A percentile compares a stretch with the other conserved stretches of the same genome.
Conservation (phyloP, 305 asterid genomes). For the Stenogyne calaminthoides region DNA sequence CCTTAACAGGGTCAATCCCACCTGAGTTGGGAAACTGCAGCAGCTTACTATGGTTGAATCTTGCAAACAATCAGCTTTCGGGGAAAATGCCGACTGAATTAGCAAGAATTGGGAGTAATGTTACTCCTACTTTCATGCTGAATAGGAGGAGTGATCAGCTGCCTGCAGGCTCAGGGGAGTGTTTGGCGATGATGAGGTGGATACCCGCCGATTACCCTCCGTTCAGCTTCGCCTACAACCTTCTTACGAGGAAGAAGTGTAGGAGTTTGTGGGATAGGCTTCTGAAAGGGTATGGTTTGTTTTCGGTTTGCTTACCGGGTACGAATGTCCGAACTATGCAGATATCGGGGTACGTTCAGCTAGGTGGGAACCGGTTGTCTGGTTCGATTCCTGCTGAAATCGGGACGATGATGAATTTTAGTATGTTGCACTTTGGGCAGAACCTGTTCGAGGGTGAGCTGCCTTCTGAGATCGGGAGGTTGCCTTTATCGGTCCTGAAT, state of each 20-base stretch:
- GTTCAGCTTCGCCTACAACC: conserved; percentile 70
- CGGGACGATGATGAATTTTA: conserved; percentile 74
- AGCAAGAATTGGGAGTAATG: conserved; percentile 63
- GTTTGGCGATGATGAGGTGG: conserved; percentile 88
- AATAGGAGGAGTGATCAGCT: conserved; percentile 48
- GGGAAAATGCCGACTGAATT: conserved; percentile 63
- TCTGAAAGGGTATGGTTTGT: conserved; percentile 77
- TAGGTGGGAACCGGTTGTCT: conserved; percentile 62
- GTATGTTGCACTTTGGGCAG: conserved; percentile 81
- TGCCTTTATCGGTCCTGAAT: conserved; percentile 76
- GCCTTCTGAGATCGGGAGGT: conserved; percentile 52
- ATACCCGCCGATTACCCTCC: conserved; percentile 96
- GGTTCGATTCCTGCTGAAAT: conserved; percentile 72
- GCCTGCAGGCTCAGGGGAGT: conserved; percentile 84
- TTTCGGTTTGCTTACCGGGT: conserved; percentile 72
- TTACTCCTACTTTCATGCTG: conserved; percentile 52
- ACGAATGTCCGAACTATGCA: conserved; percentile 49
- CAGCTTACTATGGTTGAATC: conserved; percentile 84
- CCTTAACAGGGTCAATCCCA: conserved; percentile 69
- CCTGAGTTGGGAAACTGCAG: conserved; percentile 77
- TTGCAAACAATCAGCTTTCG: conserved; percentile 65
- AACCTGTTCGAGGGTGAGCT: conserved; percentile 63
- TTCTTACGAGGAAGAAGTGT: conserved; percentile 77
- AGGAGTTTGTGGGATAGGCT: conserved; percentile 67
- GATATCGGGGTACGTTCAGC: conserved; percentile 80